Conservation (phyloP, 202 grass and related monocot species). For the Carex sylvatica region DNA sequence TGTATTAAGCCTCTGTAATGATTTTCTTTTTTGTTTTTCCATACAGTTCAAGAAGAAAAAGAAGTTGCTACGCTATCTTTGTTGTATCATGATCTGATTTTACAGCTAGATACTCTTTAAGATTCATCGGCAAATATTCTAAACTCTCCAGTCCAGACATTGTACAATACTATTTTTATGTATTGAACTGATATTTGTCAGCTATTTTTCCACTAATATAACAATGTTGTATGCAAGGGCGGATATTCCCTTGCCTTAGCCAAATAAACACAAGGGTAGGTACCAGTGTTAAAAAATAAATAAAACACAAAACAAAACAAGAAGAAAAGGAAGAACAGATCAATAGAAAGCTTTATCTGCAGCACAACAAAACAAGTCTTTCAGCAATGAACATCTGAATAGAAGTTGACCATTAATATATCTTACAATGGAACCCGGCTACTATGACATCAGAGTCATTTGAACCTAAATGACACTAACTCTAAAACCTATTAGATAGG, state of each 20-base stretch:
- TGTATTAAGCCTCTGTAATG: neutral
- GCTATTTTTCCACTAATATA: neutral
- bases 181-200: neutral
- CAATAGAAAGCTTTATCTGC: neutral
- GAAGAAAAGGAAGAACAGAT: neutral
- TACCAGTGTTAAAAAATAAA: neutral
- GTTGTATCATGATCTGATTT: slow-evolving; percentile 30
- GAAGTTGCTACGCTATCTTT: slow-evolving; percentile 33
- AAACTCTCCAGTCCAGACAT: neutral
- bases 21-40: neutral
- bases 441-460: too few species aligned
- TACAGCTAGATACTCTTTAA: neutral
- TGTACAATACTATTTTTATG: slow-evolving; percentile 5
- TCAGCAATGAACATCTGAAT: too few species aligned
- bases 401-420: too few species aligned
- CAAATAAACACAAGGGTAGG: neutral
- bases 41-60: slow-evolving; percentile 29
- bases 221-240: neutral
- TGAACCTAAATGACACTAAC: too few species aligned
- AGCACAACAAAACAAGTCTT: too few species aligned
- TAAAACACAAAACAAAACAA: neutral
- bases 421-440: too few species aligned
- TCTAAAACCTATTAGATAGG: too few species aligned
- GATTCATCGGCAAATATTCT: neutral
- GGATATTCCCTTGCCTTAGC: neutral